Base-by-base conservation (phyloP, 2,329 filamentous ascomycete genomes). In the Alternaria gansuensis region DNA sequence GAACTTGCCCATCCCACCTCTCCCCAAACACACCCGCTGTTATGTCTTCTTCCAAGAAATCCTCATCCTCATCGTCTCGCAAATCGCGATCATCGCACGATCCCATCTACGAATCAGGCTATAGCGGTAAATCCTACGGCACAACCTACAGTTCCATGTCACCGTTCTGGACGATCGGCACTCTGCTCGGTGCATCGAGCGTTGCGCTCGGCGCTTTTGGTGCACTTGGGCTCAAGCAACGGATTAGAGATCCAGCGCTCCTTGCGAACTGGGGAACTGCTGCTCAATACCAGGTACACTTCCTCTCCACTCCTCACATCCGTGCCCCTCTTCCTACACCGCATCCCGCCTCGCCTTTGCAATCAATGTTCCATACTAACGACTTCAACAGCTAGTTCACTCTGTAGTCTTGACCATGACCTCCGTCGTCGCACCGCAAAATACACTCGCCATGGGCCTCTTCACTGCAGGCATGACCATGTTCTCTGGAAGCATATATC, bases 151-250 rank as follows among this genome's bases (percentile, higher is more conserved):
- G 65, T 31, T 54, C 57, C 37, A 79, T 78, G 75, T 70, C 76
- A 5, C 72, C 77, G 40, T 86, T 87, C 79, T 89, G 85, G 84
- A 86, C 83, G 39, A 76, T 88, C 51, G 87, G 86, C 60, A 87
- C 85, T 69, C 73, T 89, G 51, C 87, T 84, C 70, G 88, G 87
- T 75, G 88, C 87, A 9, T 78, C 83, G 4, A 83, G 84, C 70
- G 87, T 90, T 48, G 80, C 80, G 14, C 74, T 89, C 54, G 88
- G 88, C 31, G 88, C 88, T 0, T 90, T 90, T 75, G 88, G 88
- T 34, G 87, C 87, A 11, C 88, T 90, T 71, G 87, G 87, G 10
- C 79, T 90, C 39, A 89, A 88, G 78, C 82, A 82, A 59, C 79
- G 80, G 64, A 85, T 89, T 69, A 70, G 82, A 9, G 87, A 89